phyloP scores from a whole-genome alignment of 1,139 yeast species.

The Geotrichum cucujoidarum region DNA sequence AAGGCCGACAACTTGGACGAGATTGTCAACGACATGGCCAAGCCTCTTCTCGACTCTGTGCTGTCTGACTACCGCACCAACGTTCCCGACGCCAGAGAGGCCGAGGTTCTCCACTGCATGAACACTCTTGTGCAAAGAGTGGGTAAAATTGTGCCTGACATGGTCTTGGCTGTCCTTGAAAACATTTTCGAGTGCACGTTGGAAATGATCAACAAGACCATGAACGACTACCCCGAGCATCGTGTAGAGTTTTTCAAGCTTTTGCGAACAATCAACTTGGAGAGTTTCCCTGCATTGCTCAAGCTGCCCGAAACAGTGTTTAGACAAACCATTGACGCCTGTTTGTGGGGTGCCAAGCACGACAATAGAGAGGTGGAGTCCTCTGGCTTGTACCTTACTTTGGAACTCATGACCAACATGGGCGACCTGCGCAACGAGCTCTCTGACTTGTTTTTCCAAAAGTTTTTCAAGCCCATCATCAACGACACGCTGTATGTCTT shows the following conservation, averaged over 20 bases:
- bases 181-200: slow-evolving; percentile 92
- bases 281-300: slow-evolving; percentile 79
- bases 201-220: slow-evolving; percentile 91
- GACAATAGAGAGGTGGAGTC: slow-evolving; percentile 94
- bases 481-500: slow-evolving; percentile 90
- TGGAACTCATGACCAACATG: slow-evolving; percentile 77
- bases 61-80: slow-evolving; percentile 83
- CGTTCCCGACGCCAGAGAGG: slow-evolving; percentile 96
- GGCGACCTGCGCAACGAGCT: slow-evolving; percentile 73
- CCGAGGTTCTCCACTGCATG: slow-evolving; percentile 93
- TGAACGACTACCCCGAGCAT: slow-evolving; percentile 96
- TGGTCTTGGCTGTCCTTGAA: slow-evolving; percentile 79
- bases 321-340: slow-evolving; percentile 85
- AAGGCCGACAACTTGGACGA: slow-evolving; percentile 85
- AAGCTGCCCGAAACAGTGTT: slow-evolving; percentile 93
- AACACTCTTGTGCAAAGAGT: slow-evolving; percentile 83
- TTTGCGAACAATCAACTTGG: slow-evolving; percentile 76
- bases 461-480: slow-evolving; percentile 81
- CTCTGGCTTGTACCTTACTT: slow-evolving; percentile 74
- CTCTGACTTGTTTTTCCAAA: slow-evolving; percentile 80
- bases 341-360: slow-evolving; percentile 97
- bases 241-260: slow-evolving; percentile 92
- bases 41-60: slow-evolving; percentile 78
- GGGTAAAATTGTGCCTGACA: slow-evolving; percentile 88
- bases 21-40: slow-evolving; percentile 75